A percentile compares a stretch with the other conserved stretches of the same genome.
Evolutionary conservation across 129 eudicot genomes (phyloP).

Genomic region (Arctium minus): DNA sequence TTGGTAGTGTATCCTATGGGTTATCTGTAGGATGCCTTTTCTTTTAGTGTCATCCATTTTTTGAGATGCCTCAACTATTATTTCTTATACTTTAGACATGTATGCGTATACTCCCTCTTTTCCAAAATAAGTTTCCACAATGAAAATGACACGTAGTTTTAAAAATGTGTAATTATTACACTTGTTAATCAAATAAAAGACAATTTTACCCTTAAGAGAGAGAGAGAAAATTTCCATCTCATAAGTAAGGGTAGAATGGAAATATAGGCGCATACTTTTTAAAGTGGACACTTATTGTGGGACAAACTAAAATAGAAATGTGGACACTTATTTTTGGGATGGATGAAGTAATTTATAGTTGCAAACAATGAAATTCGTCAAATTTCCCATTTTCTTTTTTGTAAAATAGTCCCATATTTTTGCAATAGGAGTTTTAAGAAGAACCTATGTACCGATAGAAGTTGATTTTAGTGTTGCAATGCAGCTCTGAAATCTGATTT

Average conservation of each 20-base stretch:
- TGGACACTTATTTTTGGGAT: too few species aligned
- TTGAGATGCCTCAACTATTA: background rate
- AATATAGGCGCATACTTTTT: too few species aligned
- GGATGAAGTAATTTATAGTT: background rate
- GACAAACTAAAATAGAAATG: too few species aligned
- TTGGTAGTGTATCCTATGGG: background rate
- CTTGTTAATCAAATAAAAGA: too few species aligned
- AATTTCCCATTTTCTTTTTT: background rate
- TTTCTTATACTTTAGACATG: background rate
- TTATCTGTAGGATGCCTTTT: background rate
- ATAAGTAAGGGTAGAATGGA: too few species aligned
- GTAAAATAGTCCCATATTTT: background rate
- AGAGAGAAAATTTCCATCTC: too few species aligned
- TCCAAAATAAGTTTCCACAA: too few species aligned
- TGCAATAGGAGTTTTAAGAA: background rate
- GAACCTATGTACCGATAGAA: background rate
- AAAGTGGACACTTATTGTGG: too few species aligned
- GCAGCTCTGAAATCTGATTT: conserved; percentile 80
- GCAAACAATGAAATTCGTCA: background rate
- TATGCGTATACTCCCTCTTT: background rate
- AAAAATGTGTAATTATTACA: too few species aligned
- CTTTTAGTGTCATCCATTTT: background rate
- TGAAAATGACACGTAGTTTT: too few species aligned
- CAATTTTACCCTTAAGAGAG: too few species aligned
- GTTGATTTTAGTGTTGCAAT: conserved; percentile 16